These are phyloP conservation scores for Euphorbia tirucalli DNA, from an alignment of 345 rosid species.

Conservation along the genomic window DNA sequence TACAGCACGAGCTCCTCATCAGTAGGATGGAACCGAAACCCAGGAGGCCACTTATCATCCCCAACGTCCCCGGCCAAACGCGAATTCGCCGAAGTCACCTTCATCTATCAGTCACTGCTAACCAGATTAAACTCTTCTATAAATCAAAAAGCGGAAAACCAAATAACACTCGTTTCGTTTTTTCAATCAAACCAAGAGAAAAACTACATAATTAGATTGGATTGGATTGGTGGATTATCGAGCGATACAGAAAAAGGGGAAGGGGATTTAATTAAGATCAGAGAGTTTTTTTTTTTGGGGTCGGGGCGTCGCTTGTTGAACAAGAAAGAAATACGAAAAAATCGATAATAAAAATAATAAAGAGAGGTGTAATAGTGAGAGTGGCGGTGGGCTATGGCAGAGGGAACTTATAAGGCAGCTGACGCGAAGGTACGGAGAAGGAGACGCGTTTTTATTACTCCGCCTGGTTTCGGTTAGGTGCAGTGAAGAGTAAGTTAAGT, in stretches of 20 bases:
- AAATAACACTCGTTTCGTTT: too few species aligned
- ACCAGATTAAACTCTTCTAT: background rate
- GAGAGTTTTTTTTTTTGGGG: background rate
- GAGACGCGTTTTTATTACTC: background rate
- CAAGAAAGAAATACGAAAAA: background rate
- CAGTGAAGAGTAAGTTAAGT: background rate
- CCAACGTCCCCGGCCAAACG: conserved; percentile 20
- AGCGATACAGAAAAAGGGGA: background rate
- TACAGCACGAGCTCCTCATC: conserved; percentile 84
- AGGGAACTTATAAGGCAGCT: background rate
- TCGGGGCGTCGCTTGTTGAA: background rate
- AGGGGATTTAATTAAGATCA: background rate
- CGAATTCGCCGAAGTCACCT: conserved; percentile 19
- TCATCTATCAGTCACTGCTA: conserved; percentile 27
- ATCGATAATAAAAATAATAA: background rate
- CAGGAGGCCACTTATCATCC: conserved; percentile 72
- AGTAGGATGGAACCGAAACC: conserved; percentile 91
- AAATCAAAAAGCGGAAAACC: background rate
- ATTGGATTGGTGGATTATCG: background rate
- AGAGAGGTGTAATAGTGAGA: background rate
- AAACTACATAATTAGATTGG: background rate
- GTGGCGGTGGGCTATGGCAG: too few species aligned
- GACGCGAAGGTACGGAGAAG: background rate
- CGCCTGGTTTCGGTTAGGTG: background rate
- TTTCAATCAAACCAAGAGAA: background rate